Base-by-base conservation (phyloP, 2,329 filamentous ascomycete species). In the Colletotrichum limetticola region DNA sequence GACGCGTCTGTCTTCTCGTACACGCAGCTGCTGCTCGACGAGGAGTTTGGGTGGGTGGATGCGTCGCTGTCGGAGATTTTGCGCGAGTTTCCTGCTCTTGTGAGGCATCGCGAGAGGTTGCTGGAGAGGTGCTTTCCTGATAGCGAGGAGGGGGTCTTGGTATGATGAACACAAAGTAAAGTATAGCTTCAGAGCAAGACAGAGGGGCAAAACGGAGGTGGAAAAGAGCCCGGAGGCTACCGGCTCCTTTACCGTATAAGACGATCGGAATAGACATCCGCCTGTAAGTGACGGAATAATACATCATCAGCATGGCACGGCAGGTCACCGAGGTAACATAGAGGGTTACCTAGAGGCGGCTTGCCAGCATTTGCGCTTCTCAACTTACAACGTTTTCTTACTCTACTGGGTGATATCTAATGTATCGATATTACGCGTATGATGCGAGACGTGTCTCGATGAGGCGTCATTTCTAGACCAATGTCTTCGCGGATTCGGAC, bases 1-100 rank as follows among this genome's bases (percentile, higher is more conserved):
- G 97, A 99, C 83, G 95, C 96, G 7, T 91, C 91, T 66, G 90
- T 98, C 2, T 98, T 98, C 83, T 92, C 95, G 4, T 99, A 98
- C 82, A 95, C 94, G 0, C 91, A 97, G 81, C 85, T 97, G 63
- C 85, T 98, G 65, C 83, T 97, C 64, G 91, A 93, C 72, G 87
- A 91, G 78, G 74, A 74, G 8, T 75, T 95, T 75, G 85, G 83
- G 1, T 95, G 94, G 93, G 85, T 84, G 71, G 90, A 94, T 69
- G 88, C 87, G 73, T 85, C 86, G 66, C 83, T 97, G 64, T 85
- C 82, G 16, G 86, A 88, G 68, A 83, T 89, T 63, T 79, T 97
- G 71, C 82, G 80, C 64, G 84, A 84, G 71, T 88, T 91, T 77
- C 84, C 85, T 7, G 91, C 91, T 76, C 85, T 98, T 74, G 89